phyloP scores from a whole-genome alignment of 2,329 filamentous ascomycete species.

The Botrytis porri region DNA sequence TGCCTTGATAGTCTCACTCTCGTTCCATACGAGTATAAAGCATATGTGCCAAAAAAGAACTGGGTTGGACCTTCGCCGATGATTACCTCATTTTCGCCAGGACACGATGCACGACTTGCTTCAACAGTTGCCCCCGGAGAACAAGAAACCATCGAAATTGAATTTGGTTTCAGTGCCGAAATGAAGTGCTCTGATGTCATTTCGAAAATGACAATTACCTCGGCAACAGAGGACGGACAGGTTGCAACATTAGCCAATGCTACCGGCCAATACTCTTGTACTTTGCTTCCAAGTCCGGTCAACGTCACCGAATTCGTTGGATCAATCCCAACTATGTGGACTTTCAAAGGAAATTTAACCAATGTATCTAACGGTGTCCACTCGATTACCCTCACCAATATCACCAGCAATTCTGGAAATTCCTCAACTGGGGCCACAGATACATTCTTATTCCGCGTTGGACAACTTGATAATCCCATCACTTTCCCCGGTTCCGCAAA shows the following conservation, averaged over 20 bases:
- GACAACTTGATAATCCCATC: conserved; percentile 56
- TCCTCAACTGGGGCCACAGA: conserved; percentile 53
- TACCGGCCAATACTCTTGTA: conserved; percentile 42
- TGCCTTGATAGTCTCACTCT: conserved; percentile 55
- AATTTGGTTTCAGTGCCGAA: conserved; percentile 55
- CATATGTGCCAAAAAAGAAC: conserved; percentile 51
- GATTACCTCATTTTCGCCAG: conserved; percentile 55
- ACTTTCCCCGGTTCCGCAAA: conserved; percentile 55
- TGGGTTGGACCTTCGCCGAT: conserved; percentile 53
- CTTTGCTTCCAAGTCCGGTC: conserved; percentile 41
- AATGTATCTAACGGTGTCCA: conserved; percentile 61
- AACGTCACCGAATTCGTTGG: conserved; percentile 46
- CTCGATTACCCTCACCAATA: conserved; percentile 54
- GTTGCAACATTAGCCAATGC: conserved; percentile 44
- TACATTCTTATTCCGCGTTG: conserved; percentile 60
- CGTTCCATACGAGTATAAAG: conserved; percentile 53
- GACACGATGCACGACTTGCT: conserved; percentile 56
- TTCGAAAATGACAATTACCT: conserved; percentile 49
- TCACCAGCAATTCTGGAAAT: conserved; percentile 40
- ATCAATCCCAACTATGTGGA: conserved; percentile 53
- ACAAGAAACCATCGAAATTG: conserved; percentile 48
- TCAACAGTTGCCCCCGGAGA: conserved; percentile 45
- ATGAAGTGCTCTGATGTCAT: conserved; percentile 60
- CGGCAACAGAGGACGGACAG: conserved; percentile 48
- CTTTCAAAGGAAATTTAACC: conserved; percentile 50